A percentile compares a stretch with the other conserved stretches of the same genome.
Conservation (phyloP, 331 rosid genomes). For the Telfairia occidentalis region DNA sequence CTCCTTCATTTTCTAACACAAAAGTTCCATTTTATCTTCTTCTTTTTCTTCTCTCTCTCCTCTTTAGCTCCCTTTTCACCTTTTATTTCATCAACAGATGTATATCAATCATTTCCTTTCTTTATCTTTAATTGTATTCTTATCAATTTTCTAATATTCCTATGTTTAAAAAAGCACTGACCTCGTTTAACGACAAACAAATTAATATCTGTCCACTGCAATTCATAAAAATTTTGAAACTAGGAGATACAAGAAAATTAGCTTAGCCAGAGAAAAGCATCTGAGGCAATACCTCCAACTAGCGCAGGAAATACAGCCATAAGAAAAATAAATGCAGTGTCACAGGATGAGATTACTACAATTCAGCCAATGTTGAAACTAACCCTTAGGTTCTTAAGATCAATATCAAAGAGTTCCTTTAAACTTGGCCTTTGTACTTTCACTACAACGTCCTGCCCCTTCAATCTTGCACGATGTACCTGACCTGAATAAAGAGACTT, state of each 20-base stretch:
- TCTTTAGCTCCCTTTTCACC: neutral
- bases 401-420: slow-evolving; percentile 90
- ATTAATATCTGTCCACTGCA: neutral
- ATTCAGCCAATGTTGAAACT: slow-evolving; percentile 23
- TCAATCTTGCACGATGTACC: slow-evolving; percentile 92
- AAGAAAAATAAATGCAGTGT: neutral
- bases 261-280: neutral
- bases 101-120: neutral
- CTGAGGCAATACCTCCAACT: neutral
- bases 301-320: neutral
- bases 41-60: neutral
- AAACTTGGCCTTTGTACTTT: slow-evolving; percentile 99
- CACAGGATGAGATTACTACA: neutral
- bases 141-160: neutral
- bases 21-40: neutral
- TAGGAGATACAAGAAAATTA: neutral
- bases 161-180: neutral
- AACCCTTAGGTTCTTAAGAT: slow-evolving; percentile 96
- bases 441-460: slow-evolving; percentile 72
- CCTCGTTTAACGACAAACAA: neutral
- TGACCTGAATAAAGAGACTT: slow-evolving; percentile 38
- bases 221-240: neutral
- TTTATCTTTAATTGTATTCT: neutral
- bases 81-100: neutral
- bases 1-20: neutral